Evolutionary conservation across 2,329 filamentous ascomycete genomes (phyloP), one percentile per base, ranked within the genome.

Genomic region (Thelonectria blattea): DNA sequence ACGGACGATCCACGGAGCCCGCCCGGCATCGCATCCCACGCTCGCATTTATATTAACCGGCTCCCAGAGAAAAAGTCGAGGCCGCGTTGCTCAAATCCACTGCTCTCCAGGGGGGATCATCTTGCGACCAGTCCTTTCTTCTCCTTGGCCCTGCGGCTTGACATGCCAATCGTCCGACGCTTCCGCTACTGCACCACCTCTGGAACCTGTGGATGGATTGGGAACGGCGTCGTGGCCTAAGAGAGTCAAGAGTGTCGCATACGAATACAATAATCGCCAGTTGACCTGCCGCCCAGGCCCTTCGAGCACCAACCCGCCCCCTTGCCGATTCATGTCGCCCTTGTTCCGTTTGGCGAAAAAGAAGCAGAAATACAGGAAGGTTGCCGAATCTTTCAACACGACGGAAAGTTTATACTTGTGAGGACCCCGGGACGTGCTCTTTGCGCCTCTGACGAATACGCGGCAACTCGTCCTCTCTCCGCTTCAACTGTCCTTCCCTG

Each of bases 81-180:
- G 52, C 64, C 46, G 52, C 53, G 49, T 65, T 60, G 54, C 56
- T 55, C 58, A 64, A 52, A 49, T 61, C 58, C 54, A 68, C 55
- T 57, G 60, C 24, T 48, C 48, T 63, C 43, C 62, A 68, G 59
- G 62, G 60, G 61, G 14, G 46, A 53, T 60, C 56, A 53, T 55
- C 52, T 64, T 55, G 52, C 56, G 50, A 61, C 63, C 60, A 65
- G 59, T 49, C 41, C 58, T 60, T 30, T 52, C 53, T 53, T 57
- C 42, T 64, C 56, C 62, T 65, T 70, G 65, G 60, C 66, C 60
- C 45, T 45, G 60, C 62, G 64, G 56, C 61, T 58, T 67, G 66
- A 66, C 64, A 68, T 69, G 66, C 67, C 63, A 69, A 67, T 63
- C 64, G 63, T 62, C 68, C 68, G 68, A 70, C 68, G 57, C 68